A percentile compares a stretch with the other conserved stretches of the same genome.
Evolutionary conservation across 345 rosid genomes (phyloP).

Genomic region (Cardamine occulta): DNA sequence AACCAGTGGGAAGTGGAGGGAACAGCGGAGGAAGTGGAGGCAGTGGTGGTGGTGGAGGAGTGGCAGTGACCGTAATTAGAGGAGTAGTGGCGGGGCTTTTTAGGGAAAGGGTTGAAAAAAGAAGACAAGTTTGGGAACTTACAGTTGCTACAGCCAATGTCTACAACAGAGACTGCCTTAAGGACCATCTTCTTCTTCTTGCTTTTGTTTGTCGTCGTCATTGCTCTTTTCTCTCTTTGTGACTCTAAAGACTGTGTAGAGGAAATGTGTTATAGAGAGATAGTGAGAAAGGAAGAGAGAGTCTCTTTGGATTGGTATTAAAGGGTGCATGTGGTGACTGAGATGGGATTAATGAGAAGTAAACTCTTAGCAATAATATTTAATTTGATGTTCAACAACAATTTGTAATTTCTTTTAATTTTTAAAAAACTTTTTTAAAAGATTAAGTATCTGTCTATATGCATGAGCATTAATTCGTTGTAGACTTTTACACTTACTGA

Average conservation of each 20-base stretch:
- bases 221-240: conserved; percentile 23
- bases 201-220: conserved; percentile 39
- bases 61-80: conserved; percentile 32
- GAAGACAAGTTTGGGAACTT: conserved; percentile 56
- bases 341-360: conserved; percentile 40
- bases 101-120: conserved; percentile 54
- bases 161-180: conserved; percentile 61
- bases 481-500: conserved; percentile 11
- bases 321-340: conserved; percentile 44
- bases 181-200: conserved; percentile 53
- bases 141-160: conserved; percentile 77
- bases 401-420: not conserved
- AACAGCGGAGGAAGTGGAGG: conserved; percentile 42
- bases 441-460: not conserved
- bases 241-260: conserved; percentile 11
- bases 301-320: conserved; percentile 37
- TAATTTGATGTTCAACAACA: conserved; percentile 31
- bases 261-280: conserved; percentile 6
- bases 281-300: conserved; percentile 14
- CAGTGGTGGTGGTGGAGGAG: conserved; percentile 33
- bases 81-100: conserved; percentile 34
- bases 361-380: conserved; percentile 38
- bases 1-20: conserved; percentile 44
- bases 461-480: conserved; percentile 31
- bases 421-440: not conserved